phyloP scores from a whole-genome alignment of 192 early-diverging fungal species.

The Phlyctochytrium planicorne region DNA sequence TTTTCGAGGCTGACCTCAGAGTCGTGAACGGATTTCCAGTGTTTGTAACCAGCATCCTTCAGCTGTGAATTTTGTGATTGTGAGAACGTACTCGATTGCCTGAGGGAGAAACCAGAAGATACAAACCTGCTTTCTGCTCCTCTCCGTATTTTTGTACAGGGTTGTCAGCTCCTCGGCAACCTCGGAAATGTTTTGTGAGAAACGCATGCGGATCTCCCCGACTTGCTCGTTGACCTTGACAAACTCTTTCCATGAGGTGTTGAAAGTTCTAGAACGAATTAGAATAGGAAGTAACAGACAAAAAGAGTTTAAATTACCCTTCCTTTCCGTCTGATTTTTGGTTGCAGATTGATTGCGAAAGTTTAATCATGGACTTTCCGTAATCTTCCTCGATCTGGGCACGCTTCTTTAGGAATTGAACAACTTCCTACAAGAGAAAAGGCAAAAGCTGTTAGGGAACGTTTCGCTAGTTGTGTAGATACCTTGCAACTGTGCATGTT shows the following conservation, averaged over 20 bases:
- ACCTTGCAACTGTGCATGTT: conserved; percentile 69
- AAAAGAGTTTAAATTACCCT: no score
- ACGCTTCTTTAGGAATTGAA: conserved; percentile 81
- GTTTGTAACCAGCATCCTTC: conserved; percentile 75
- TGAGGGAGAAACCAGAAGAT: no score
- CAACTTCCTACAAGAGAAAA: conserved; percentile 55
- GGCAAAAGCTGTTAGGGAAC: not conserved
- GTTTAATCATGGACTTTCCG: conserved; percentile 73
- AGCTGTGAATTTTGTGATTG: conserved; percentile 46
- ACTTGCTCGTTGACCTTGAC: conserved; percentile 76
- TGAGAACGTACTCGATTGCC: no score
- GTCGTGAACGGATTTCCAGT: conserved; percentile 75
- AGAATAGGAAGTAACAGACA: no score
- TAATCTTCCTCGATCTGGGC: conserved; percentile 92
- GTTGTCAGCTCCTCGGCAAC: conserved; percentile 78
- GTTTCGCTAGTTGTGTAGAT: conserved; percentile 9
- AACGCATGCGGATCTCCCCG: conserved; percentile 77
- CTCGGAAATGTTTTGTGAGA: conserved; percentile 66
- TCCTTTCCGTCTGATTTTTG: conserved; percentile 21
- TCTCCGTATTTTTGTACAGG: conserved; percentile 75
- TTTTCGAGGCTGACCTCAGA: conserved; percentile 81
- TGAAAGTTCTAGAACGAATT: no score
- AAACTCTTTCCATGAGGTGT: conserved; percentile 19
- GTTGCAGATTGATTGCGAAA: conserved; percentile 50
- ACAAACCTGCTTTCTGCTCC: conserved; percentile 71